phyloP scores from a whole-genome alignment of 164 flowering plant species.

The Aristolochia fimbriata region DNA sequence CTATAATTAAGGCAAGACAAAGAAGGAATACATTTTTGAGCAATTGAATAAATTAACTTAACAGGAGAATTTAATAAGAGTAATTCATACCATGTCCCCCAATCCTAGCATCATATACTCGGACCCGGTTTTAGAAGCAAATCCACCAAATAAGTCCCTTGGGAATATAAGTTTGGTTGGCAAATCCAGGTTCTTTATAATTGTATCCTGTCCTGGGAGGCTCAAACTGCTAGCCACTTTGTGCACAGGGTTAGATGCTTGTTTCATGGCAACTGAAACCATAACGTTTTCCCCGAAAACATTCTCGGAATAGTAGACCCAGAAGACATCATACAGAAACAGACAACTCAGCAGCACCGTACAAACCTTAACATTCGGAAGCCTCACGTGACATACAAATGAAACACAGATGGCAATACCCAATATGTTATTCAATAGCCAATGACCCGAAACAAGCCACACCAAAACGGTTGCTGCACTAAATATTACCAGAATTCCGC shows the following conservation, averaged over 20 bases:
- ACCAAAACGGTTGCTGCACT: slow-evolving; percentile 45
- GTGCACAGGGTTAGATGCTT: slow-evolving; percentile 93
- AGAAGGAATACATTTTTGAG: not conserved
- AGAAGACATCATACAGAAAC: slow-evolving; percentile 88
- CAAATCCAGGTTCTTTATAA: slow-evolving; percentile 79
- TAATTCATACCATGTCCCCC: slow-evolving; percentile 83
- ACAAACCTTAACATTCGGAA: slow-evolving; percentile 91
- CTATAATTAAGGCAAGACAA: too few species aligned
- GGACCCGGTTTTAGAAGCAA: slow-evolving; percentile 36
- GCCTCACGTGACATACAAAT: slow-evolving; percentile 94
- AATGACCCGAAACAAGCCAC: slow-evolving; percentile 91
- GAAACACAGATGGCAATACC: slow-evolving; percentile 88
- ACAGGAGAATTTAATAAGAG: not conserved
- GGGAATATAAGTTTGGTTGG: slow-evolving; percentile 95
- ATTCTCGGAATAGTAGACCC: slow-evolving; percentile 97
- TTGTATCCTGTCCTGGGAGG: slow-evolving; percentile 85
- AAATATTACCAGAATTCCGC: slow-evolving; percentile 43
- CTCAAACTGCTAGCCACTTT: slow-evolving; percentile 82
- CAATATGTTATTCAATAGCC: slow-evolving; percentile 81
- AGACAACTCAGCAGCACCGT: slow-evolving; percentile 83
- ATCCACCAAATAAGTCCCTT: slow-evolving; percentile 64
- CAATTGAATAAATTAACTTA: too few species aligned
- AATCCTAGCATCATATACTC: slow-evolving; percentile 99
- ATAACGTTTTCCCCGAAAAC: slow-evolving; percentile 95
- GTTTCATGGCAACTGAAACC: slow-evolving; percentile 94